Conservation (phyloP, 352 stramenopile genomes). For the Globisporangium polare region DNA sequence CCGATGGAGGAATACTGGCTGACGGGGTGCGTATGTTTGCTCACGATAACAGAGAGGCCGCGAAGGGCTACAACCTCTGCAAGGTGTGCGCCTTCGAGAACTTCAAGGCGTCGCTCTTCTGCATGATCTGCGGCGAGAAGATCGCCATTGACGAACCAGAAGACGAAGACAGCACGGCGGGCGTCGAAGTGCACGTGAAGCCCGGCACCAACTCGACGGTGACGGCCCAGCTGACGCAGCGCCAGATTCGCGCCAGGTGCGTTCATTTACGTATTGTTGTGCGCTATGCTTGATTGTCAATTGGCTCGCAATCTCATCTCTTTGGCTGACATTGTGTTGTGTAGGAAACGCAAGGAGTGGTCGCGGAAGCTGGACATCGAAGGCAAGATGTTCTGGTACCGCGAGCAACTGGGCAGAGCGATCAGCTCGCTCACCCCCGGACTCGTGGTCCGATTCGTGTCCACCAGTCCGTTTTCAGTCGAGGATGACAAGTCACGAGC, state of each 20-base stretch:
- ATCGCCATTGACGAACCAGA: constrained; percentile 15
- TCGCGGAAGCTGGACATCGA: constrained; percentile 48
- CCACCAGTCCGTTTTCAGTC: background rate
- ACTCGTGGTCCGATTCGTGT: constrained; percentile 9
- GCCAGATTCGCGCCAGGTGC: constrained; percentile 28
- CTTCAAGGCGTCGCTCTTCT: constrained; percentile 49
- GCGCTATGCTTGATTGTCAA: background rate
- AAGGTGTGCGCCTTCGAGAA: constrained; percentile 53
- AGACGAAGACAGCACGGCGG: background rate
- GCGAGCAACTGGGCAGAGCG: constrained; percentile 6
- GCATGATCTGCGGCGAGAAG: constrained; percentile 38
- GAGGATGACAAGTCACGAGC: background rate
- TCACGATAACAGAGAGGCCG: constrained; percentile 26
- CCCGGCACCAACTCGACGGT: constrained; percentile 12
- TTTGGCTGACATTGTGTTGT: background rate
- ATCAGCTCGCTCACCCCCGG: background rate
- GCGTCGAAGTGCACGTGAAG: constrained; percentile 3
- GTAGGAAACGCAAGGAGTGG: constrained; percentile 51
- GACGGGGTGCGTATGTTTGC: background rate
- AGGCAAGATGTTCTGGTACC: constrained; percentile 57
- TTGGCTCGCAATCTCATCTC: background rate
- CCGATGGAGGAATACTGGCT: background rate
- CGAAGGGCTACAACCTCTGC: constrained; percentile 43
- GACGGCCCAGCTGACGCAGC: constrained; percentile 10
- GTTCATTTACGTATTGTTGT: background rate